phyloP scores from a whole-genome alignment of 371 early-diverging fungal species.

The Mortierella sp. region DNA sequence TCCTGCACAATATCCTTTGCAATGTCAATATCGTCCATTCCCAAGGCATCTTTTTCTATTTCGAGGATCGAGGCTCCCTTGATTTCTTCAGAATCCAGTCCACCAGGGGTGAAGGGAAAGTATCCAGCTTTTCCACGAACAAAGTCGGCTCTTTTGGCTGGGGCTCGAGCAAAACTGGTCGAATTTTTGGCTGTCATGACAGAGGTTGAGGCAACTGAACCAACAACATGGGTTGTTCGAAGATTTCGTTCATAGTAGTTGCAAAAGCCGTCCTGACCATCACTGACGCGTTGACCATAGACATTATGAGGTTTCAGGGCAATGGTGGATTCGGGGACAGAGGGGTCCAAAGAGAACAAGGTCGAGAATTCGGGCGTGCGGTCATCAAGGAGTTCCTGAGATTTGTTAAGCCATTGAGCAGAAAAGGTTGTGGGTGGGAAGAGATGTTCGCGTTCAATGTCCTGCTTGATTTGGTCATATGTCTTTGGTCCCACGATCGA shows the following conservation, averaged over 20 bases:
- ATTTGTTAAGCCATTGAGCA: slow-evolving; percentile 48
- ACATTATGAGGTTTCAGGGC: slow-evolving; percentile 60
- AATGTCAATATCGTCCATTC: slow-evolving; percentile 60
- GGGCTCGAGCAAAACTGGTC: slow-evolving; percentile 77
- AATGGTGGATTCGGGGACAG: slow-evolving; percentile 57
- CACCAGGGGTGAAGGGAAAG: slow-evolving; percentile 87
- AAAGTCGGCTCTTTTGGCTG: slow-evolving; percentile 70
- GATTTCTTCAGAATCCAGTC: slow-evolving; percentile 47
- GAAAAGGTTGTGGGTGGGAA: slow-evolving; percentile 49
- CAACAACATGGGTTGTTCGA: slow-evolving; percentile 42
- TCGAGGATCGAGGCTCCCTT: slow-evolving; percentile 25
- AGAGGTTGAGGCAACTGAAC: slow-evolving; percentile 32
- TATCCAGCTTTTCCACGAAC: slow-evolving; percentile 79
- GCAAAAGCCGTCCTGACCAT: slow-evolving; percentile 30
- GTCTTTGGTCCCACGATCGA: slow-evolving; percentile 44
- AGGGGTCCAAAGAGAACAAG: slow-evolving; percentile 56
- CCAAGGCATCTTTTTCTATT: slow-evolving; percentile 47
- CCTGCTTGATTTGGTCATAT: slow-evolving; percentile 37
- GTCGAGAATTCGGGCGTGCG: slow-evolving; percentile 58
- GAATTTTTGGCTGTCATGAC: slow-evolving; percentile 74
- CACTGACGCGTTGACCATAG: slow-evolving; percentile 57
- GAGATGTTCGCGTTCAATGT: slow-evolving; percentile 49
- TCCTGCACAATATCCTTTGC: slow-evolving; percentile 51
- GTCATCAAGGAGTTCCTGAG: slow-evolving; percentile 46
- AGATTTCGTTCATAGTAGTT: slow-evolving; percentile 55